These are phyloP conservation scores for Debaryomyces fabryi DNA, from an alignment of 1,139 yeast genomes.

Conservation along the genomic window DNA sequence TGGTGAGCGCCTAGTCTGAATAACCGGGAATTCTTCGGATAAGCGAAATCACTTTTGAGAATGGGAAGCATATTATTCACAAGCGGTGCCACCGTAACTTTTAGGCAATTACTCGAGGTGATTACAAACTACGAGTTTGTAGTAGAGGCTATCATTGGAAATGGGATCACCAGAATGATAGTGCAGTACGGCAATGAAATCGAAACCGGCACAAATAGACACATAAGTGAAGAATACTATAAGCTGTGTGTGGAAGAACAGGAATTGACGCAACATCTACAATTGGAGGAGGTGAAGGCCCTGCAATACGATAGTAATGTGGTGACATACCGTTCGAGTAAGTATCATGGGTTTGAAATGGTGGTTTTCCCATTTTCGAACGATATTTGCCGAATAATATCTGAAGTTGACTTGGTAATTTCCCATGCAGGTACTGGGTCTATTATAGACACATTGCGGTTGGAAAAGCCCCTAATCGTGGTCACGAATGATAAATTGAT, in stretches of 20 bases:
- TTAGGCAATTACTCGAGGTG: constrained; percentile 52
- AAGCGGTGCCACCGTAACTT: constrained; percentile 88
- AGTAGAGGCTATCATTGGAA: constrained; percentile 29
- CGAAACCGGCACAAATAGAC: constrained; percentile 22
- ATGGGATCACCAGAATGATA: constrained; percentile 44
- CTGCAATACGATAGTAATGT: neutral
- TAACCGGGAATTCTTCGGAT: constrained; percentile 5
- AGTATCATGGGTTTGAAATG: constrained; percentile 10
- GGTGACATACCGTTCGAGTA: constrained; percentile 8
- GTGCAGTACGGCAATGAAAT: constrained; percentile 73
- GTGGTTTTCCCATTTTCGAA: constrained; percentile 53
- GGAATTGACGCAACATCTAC: constrained; percentile 14
- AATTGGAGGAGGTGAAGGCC: constrained; percentile 9
- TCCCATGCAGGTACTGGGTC: constrained; percentile 97
- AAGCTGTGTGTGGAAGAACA: constrained; percentile 17
- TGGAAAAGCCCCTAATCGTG: constrained; percentile 60
- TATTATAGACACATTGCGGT: constrained; percentile 72
- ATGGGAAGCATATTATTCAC: constrained; percentile 52
- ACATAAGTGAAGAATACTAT: constrained; percentile 30
- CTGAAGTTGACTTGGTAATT: constrained; percentile 57
- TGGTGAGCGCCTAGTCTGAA: neutral
- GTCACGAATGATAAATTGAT: constrained; percentile 70
- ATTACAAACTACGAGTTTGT: constrained; percentile 38
- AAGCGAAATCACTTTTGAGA: neutral
- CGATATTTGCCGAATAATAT: constrained; percentile 41